A percentile compares a stretch with the other conserved stretches of the same genome.
Evolutionary conservation across 2,329 filamentous ascomycete genomes (phyloP).

Genomic region (Epichloe scottii): DNA sequence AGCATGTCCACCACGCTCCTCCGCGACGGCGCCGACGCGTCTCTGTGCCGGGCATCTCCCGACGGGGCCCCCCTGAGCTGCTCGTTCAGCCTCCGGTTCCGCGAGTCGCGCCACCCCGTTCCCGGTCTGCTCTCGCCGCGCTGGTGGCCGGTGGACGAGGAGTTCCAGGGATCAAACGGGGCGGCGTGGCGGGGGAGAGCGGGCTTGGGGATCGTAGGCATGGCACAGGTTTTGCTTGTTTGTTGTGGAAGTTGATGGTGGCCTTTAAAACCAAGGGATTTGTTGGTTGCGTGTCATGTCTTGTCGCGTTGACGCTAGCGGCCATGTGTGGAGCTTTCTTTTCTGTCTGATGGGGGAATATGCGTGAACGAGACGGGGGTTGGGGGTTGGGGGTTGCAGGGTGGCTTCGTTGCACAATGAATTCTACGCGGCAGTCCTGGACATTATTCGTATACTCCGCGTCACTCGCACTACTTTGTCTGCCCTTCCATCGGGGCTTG

Average conservation of each 20-base stretch:
- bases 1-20: constrained; percentile 43
- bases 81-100: constrained; percentile 53
- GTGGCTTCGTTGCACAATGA: too few species aligned
- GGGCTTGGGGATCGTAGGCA: constrained; percentile 16
- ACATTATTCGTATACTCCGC: too few species aligned
- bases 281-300: too few species aligned
- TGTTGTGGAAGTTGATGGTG: neutral
- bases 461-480: too few species aligned
- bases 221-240: neutral
- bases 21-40: neutral
- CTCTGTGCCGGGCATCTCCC: constrained; percentile 12
- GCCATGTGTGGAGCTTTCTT: too few species aligned
- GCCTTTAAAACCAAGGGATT: too few species aligned
- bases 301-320: too few species aligned
- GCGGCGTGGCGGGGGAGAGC: constrained; percentile 30
- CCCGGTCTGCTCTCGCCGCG: constrained; percentile 54
- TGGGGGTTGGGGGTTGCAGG: too few species aligned
- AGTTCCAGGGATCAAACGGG: constrained; percentile 59
- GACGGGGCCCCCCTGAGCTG: constrained; percentile 51
- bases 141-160: constrained; percentile 66
- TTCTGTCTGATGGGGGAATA: too few species aligned
- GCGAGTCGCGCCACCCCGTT: constrained; percentile 57
- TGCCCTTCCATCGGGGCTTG: too few species aligned
- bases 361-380: too few species aligned
- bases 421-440: too few species aligned